These are phyloP conservation scores for Penicillium lividum DNA, from an alignment of 495 filamentous ascomycete genomes.

Conservation along the genomic window DNA sequence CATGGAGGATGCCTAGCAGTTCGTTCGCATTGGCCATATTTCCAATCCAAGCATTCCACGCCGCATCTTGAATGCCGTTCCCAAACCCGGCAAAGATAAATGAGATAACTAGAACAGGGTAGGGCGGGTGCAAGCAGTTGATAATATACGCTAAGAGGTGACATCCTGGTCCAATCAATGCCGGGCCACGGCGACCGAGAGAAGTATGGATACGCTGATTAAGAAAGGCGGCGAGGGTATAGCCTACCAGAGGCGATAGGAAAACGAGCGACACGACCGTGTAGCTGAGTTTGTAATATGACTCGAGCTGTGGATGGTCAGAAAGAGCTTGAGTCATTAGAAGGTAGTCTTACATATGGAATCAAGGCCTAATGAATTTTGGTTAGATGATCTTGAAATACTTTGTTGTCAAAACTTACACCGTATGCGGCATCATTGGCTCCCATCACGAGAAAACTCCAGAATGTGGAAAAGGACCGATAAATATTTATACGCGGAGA, in stretches of 20 bases:
- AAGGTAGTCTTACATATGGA: constrained; percentile 42
- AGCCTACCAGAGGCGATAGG: constrained; percentile 61
- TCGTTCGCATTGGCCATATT: constrained; percentile 64
- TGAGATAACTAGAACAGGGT: constrained; percentile 57
- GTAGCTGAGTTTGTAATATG: constrained; percentile 59
- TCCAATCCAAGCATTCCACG: constrained; percentile 67
- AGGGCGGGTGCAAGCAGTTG: constrained; percentile 59
- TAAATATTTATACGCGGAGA: constrained; percentile 62
- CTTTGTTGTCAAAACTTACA: constrained; percentile 44
- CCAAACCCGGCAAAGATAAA: constrained; percentile 62
- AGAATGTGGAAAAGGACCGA: constrained; percentile 66
- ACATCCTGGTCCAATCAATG: constrained; percentile 62
- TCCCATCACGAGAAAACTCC: constrained; percentile 76
- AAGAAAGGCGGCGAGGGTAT: constrained; percentile 56
- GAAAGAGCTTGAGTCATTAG: not conserved
- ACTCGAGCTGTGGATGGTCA: constrained; percentile 49
- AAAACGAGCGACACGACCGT: constrained; percentile 64
- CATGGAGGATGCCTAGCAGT: constrained; percentile 59
- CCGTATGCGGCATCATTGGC: constrained; percentile 81
- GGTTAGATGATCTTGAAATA: not conserved
- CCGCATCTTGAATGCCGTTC: constrained; percentile 63
- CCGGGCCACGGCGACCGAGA: constrained; percentile 74
- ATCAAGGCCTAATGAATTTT: constrained; percentile 57
- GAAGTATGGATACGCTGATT: constrained; percentile 58
- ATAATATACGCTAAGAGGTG: constrained; percentile 65